Conservation (phyloP, 2,329 filamentous ascomycete genomes). For the Periglandula ipomoeae region DNA sequence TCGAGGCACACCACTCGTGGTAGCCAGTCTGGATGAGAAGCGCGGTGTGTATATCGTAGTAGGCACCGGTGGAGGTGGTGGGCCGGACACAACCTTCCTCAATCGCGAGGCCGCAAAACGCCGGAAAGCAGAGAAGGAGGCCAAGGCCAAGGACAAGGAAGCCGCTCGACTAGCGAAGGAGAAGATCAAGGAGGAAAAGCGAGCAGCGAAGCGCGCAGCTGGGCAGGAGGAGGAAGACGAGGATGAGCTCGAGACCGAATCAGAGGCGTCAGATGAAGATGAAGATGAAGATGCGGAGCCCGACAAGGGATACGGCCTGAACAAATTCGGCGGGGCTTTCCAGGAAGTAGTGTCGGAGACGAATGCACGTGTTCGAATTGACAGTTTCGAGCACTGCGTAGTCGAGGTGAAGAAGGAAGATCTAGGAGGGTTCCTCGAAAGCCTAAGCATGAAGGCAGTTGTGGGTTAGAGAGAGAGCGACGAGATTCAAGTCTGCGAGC, state of each 20-base stretch:
- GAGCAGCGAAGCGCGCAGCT: slow-evolving; percentile 42
- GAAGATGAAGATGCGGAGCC: slow-evolving; percentile 43
- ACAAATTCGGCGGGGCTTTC: slow-evolving; percentile 90
- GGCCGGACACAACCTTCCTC: slow-evolving; percentile 59
- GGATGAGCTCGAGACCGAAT: slow-evolving; percentile 38
- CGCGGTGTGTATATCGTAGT: slow-evolving; percentile 87
- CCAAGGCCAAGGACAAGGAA: slow-evolving; percentile 53
- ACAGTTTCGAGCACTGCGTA: slow-evolving; percentile 95
- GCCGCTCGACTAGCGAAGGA: slow-evolving; percentile 47
- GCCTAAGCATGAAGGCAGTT: slow-evolving; percentile 83
- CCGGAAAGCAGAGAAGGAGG: slow-evolving; percentile 52
- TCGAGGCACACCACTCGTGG: slow-evolving; percentile 75
- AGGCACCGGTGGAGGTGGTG: slow-evolving; percentile 79
- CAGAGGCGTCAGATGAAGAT: slow-evolving; percentile 39
- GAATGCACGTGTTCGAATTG: slow-evolving; percentile 78
- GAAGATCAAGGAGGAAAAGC: slow-evolving; percentile 51
- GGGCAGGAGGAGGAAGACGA: slow-evolving; percentile 37
- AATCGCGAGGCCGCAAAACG: slow-evolving; percentile 58
- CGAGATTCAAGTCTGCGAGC: not conserved
- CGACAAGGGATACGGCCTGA: slow-evolving; percentile 64
- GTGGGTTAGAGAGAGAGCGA: slow-evolving; percentile 39
- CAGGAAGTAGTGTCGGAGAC: slow-evolving; percentile 92
- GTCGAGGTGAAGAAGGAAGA: slow-evolving; percentile 98
- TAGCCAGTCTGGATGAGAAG: slow-evolving; percentile 81
- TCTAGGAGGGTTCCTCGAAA: slow-evolving; percentile 80